Percentiles rank a stretch among this genome's conserved stretches.
Conservation (phyloP, 2,329 filamentous ascomycete genomes). For the Mycocentrospora acerina region DNA sequence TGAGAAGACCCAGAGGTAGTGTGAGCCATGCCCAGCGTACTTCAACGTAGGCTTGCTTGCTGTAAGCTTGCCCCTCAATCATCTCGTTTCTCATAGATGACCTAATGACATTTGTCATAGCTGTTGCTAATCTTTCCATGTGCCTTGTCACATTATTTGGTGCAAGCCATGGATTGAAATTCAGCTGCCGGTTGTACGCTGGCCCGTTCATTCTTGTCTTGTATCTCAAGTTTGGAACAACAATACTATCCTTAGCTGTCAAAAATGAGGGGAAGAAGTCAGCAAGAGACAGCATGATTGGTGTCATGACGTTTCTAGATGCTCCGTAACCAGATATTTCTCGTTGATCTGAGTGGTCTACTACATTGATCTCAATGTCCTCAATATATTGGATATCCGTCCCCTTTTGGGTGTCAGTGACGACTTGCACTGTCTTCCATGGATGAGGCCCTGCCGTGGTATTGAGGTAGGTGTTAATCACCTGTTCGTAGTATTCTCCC, state of each 20-base stretch:
- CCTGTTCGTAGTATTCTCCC: conserved; percentile 16
- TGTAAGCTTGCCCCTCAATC: conserved; percentile 11
- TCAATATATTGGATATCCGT: conserved; percentile 3
- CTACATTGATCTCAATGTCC: background rate
- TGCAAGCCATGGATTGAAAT: conserved; percentile 17
- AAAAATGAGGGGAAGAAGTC: conserved; percentile 12
- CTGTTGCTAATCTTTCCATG: conserved; percentile 16
- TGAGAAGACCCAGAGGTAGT: conserved; percentile 26
- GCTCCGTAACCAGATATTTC: conserved; percentile 8
- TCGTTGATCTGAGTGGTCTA: no score
- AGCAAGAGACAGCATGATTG: conserved; percentile 1
- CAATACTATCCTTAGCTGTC: no score
- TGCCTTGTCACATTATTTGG: conserved; percentile 24
- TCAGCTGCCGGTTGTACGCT: conserved; percentile 1
- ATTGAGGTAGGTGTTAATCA: conserved; percentile 5
- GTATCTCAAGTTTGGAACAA: conserved; percentile 2
- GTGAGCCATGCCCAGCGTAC: conserved; percentile 35
- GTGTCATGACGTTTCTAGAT: conserved; percentile 2
- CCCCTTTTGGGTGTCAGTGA: no score
- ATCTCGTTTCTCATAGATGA: conserved; percentile 6
- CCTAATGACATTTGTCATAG: conserved; percentile 24
- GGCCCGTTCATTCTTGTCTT: background rate
- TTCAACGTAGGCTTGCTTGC: conserved; percentile 8
- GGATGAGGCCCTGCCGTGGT: no score
- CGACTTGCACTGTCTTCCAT: no score